Percentiles rank a stretch among this genome's conserved stretches.
Evolutionary conservation across 257 asterid species (phyloP).

Genomic region (Primulina huaijiensis): DNA sequence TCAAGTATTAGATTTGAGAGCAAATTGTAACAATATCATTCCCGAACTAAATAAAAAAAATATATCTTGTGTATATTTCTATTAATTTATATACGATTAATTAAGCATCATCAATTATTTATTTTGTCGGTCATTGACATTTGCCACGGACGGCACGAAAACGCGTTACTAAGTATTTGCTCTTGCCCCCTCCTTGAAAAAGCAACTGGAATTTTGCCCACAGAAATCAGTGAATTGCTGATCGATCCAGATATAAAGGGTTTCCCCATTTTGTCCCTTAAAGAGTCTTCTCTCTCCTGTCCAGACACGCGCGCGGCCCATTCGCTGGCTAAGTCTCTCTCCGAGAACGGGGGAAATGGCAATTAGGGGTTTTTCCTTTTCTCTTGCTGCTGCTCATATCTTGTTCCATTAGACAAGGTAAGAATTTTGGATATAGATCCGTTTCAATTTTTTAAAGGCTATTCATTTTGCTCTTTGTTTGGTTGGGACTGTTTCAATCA

Average conservation of each 20-base stretch:
- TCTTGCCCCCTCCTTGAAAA: too few species aligned
- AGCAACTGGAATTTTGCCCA: neutral
- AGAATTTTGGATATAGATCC: conserved; percentile 34
- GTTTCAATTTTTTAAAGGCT: conserved; percentile 1
- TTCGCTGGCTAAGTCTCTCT: neutral
- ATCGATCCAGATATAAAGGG: neutral
- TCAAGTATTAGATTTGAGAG: too few species aligned
- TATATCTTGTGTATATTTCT: too few species aligned
- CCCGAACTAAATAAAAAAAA: too few species aligned
- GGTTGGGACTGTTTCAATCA: conserved; percentile 1
- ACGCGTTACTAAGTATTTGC: too few species aligned
- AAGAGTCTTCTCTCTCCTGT: conserved; percentile 21
- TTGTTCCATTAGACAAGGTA: conserved; percentile 69
- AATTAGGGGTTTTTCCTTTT: conserved; percentile 59
- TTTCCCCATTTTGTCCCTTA: conserved; percentile 27
- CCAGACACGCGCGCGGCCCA: conserved; percentile 22
- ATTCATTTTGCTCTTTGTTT: neutral
- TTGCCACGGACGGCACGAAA: too few species aligned
- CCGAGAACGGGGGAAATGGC: conserved; percentile 35
- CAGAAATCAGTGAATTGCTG: neutral
- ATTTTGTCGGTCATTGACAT: too few species aligned
- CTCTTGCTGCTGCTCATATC: conserved; percentile 63
- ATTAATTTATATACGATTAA: too few species aligned
- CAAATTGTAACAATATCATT: too few species aligned
- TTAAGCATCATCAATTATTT: too few species aligned